Evolutionary conservation across 352 stramenopile genomes (phyloP).

Genomic region (Globisporangium carolinianum): DNA sequence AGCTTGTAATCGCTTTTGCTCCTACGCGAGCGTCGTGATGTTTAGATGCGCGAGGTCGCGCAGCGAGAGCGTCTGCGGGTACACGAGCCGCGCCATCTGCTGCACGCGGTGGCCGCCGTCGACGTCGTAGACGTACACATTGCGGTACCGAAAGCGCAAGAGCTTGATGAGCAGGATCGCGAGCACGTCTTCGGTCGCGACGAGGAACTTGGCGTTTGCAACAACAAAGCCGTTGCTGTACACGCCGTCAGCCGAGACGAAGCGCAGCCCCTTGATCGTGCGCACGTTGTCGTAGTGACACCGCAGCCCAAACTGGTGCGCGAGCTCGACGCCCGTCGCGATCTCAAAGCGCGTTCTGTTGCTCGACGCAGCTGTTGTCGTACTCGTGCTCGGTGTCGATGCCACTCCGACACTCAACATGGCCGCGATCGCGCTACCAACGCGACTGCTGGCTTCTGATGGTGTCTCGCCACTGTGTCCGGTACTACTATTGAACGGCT

Average conservation of each 20-base stretch:
- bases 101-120: background rate
- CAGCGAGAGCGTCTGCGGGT: conserved; percentile 5
- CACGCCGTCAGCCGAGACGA: conserved; percentile 17
- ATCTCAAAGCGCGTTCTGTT: background rate
- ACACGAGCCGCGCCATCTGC: conserved; percentile 7
- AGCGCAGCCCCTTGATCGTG: conserved; percentile 6
- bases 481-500: background rate
- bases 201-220: conserved; percentile 3
- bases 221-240: conserved; percentile 29
- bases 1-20: no score
- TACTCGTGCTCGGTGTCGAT: background rate
- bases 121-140: background rate
- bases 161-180: conserved; percentile 6
- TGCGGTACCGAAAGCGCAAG: background rate
- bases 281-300: conserved; percentile 2
- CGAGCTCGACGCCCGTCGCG: background rate
- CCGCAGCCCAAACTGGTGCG: conserved; percentile 8
- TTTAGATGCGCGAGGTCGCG: conserved; percentile 5
- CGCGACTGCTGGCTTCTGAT: background rate
- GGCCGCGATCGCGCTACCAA: background rate
- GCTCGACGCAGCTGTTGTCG: background rate
- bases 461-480: background rate
- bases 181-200: conserved; percentile 8
- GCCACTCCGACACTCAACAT: background rate
- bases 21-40: background rate